These are phyloP conservation scores for Solanum sitiens DNA, from an alignment of 257 asterid genomes.

Conservation along the genomic window DNA sequence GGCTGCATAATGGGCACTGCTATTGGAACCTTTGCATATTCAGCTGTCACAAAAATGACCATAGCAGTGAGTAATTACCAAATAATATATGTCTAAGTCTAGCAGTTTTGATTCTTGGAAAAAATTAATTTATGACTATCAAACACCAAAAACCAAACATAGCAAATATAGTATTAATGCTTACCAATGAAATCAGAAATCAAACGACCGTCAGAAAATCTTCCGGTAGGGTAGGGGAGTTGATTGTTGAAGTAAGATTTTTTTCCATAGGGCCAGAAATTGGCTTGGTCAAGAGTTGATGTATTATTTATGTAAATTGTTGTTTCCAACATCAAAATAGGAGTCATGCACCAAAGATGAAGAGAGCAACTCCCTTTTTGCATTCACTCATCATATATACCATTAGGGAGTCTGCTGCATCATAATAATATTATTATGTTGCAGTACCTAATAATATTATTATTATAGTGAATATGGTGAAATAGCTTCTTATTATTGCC, in stretches of 20 bases:
- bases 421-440: too few species aligned
- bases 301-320: slow-evolving; percentile 56
- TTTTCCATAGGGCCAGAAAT: slow-evolving; percentile 56
- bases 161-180: too few species aligned
- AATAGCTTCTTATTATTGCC: too few species aligned
- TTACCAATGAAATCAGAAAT: slow-evolving; percentile 57
- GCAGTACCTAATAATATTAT: too few species aligned
- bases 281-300: slow-evolving; percentile 42
- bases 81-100: too few species aligned
- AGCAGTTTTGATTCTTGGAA: too few species aligned
- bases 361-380: slow-evolving; percentile 8
- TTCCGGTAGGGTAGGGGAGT: slow-evolving; percentile 37
- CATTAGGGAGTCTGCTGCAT: too few species aligned
- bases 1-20: slow-evolving; percentile 36
- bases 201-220: slow-evolving; percentile 71
- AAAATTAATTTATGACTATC: too few species aligned
- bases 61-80: too few species aligned
- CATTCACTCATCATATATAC: neutral
- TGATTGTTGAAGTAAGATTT: slow-evolving; percentile 39
- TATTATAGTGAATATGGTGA: too few species aligned
- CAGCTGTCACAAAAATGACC: slow-evolving; percentile 18
- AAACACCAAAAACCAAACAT: too few species aligned
- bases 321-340: slow-evolving; percentile 53
- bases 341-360: slow-evolving; percentile 30
- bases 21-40: slow-evolving; percentile 39